Conservation (phyloP, 2,329 filamentous ascomycete genomes). For the Trichocomaceae sp. region DNA sequence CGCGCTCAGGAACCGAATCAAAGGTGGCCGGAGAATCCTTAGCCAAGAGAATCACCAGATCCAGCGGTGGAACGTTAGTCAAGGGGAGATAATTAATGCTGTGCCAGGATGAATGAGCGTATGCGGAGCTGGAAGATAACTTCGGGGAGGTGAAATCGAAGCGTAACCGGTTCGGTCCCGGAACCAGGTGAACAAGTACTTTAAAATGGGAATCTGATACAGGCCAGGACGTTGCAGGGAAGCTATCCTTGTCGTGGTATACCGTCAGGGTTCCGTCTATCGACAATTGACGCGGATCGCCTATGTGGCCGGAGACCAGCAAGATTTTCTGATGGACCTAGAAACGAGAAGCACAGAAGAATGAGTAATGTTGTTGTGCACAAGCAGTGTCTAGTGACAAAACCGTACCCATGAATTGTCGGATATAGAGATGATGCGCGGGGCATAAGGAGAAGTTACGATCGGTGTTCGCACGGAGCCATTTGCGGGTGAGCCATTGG, state of each 20-base stretch:
- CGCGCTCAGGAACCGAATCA: constrained; percentile 69
- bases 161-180: constrained; percentile 79
- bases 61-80: constrained; percentile 71
- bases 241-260: constrained; percentile 74
- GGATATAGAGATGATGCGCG: constrained; percentile 68
- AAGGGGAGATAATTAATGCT: constrained; percentile 82
- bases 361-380: neutral
- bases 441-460: constrained; percentile 71
- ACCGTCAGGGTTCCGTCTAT: constrained; percentile 76
- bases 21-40: constrained; percentile 83
- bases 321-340: constrained; percentile 90
- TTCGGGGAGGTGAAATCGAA: constrained; percentile 86
- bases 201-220: constrained; percentile 89
- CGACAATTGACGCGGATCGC: constrained; percentile 59
- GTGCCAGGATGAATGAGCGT: constrained; percentile 69
- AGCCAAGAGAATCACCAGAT: constrained; percentile 79
- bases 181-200: constrained; percentile 78
- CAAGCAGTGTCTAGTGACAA: neutral
- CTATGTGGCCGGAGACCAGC: constrained; percentile 72
- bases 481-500: constrained; percentile 29
- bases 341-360: neutral
- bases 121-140: constrained; percentile 56
- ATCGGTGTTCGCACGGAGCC: constrained; percentile 44
- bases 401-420: constrained; percentile 76
- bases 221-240: constrained; percentile 78